Base-by-base conservation (phyloP, 225 moss, liverwort and hornwort genomes). In the Neckera pumila region DNA sequence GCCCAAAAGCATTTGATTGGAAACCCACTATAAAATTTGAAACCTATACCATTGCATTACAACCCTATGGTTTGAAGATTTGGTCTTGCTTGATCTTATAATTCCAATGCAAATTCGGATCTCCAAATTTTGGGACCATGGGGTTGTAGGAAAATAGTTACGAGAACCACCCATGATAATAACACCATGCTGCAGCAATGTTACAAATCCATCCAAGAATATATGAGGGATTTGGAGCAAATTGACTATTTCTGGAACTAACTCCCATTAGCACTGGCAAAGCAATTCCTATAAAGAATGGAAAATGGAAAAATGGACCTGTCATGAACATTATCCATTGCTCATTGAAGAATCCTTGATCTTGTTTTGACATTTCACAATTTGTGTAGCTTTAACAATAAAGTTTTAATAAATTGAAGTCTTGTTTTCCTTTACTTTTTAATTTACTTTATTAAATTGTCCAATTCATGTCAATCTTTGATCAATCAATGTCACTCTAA, bases 271-370 rank as follows among this genome's bases (percentile, higher is more conserved):
- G 58, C 1, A 89, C 0, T 6, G 85, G 89, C 17, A 88, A 58
- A 21, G 88, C 89, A 88, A 91, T 88, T 59, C 87, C 89, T 23
- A 88, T 71, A 12, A 91, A 89, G 40, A 91, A 89, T 51, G 89
- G 91, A n/a, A 91, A 89, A 82, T 89, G 91, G 30, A 89, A 91
- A 89, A 91, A 89, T 59, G 88, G 85, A 49, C 89, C 87, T 43
- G 51, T 82, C 36, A 78, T 63, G 9, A 89, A 64, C 89, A 91
- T 82, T 78, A 91, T 85, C 91, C 89, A 91, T 72, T 91, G 87
- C 21, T 91, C 72, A 12, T 87, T 91, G 82, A 91, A 85, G 42
- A 91, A 85, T 57, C 85, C 88, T 63, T 87, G 87, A 73, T 90
- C 87, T 82, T 85, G 77, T 64, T 83, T 85, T 67, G 76, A 61